Conservation (phyloP, 495 filamentous ascomycete species). For the Lophiotrema nucula region DNA sequence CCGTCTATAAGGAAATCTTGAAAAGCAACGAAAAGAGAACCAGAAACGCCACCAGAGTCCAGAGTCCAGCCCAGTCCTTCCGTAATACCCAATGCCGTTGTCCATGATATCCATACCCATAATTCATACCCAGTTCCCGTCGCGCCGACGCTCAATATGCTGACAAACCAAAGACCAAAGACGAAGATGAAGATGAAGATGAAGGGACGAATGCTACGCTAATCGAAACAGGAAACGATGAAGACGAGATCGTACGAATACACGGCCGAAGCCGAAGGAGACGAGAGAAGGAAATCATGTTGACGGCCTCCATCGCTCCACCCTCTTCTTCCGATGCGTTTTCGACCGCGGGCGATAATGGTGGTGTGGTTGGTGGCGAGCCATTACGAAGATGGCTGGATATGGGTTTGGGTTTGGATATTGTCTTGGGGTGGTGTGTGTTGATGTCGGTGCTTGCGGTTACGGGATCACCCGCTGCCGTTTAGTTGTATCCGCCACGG, state of each 20-base stretch:
- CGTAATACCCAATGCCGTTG: not conserved
- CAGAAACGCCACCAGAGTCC: not conserved
- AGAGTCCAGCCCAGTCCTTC: not conserved
- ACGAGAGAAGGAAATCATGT: not conserved
- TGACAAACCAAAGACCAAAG: slow-evolving; percentile 7
- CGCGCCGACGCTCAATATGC: slow-evolving; percentile 3
- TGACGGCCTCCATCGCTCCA: slow-evolving; percentile 18
- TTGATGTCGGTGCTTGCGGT: not conserved
- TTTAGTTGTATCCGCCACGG: slow-evolving; percentile 58
- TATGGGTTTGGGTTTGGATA: slow-evolving; percentile 4
- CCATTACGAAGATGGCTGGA: slow-evolving; percentile 5
- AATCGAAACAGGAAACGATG: slow-evolving; percentile 5
- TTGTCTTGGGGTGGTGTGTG: not conserved
- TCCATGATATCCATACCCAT: slow-evolving; percentile 6
- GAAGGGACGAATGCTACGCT: slow-evolving; percentile 2
- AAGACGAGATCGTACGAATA: slow-evolving; percentile 4
- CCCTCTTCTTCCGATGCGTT: slow-evolving; percentile 23
- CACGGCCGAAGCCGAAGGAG: slow-evolving; percentile 7
- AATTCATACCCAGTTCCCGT: not conserved
- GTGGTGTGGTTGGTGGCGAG: not conserved
- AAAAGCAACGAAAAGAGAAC: not conserved
- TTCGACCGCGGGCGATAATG: not conserved
- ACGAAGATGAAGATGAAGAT: slow-evolving; percentile 4
- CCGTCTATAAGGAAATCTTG: not conserved
- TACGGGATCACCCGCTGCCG: not conserved